Conservation (phyloP, 176 grass and related monocot genomes). For the Miscanthus lutarioriparius region DNA sequence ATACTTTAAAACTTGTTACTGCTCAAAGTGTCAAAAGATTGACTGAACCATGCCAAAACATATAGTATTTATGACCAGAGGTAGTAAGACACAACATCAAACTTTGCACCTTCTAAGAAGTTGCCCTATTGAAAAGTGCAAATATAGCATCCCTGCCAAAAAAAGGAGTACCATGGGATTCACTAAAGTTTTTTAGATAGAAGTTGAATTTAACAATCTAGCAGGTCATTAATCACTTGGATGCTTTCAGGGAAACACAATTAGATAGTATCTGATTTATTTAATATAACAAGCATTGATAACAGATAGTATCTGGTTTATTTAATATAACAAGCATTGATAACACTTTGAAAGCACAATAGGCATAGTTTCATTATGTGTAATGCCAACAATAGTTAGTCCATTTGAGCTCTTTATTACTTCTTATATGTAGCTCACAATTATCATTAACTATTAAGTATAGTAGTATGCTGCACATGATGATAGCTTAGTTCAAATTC, state of each 20-base stretch:
- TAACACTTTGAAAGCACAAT: not conserved
- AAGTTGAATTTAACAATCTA: constrained; percentile 7
- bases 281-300: too few species aligned
- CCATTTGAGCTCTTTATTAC: not conserved
- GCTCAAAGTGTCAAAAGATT: not conserved
- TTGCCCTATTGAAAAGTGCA: not conserved
- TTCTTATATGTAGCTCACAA: not conserved
- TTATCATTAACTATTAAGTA: not conserved
- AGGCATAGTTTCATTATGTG: not conserved
- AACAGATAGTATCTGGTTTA: not conserved
- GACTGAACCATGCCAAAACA: not conserved
- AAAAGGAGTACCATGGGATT: not conserved
- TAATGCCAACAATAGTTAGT: not conserved
- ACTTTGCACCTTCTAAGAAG: not conserved
- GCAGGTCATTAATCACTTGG: not conserved
- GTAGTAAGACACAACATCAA: not conserved
- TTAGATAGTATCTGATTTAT: not conserved
- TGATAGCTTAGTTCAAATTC: not conserved
- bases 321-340: not conserved
- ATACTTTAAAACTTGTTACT: not conserved
- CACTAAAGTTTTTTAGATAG: not conserved
- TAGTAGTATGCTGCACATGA: not conserved
- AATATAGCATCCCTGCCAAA: not conserved
- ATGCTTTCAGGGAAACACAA: not conserved
- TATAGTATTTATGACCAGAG: not conserved